These are phyloP conservation scores for Xylariaceae sp. DNA, from an alignment of 2,329 filamentous ascomycete species.

Conservation along the genomic window DNA sequence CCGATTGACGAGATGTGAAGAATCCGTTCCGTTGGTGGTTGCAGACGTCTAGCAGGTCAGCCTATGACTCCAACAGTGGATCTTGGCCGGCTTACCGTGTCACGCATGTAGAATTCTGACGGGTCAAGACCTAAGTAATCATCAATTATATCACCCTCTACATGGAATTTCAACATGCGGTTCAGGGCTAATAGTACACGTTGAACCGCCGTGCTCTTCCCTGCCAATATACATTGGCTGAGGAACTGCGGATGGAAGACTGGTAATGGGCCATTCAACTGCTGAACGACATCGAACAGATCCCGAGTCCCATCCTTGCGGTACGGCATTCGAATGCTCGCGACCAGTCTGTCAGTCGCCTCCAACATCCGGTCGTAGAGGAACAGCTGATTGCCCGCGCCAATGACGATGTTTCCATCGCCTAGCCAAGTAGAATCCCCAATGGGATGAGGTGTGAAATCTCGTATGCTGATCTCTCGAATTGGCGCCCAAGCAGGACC, in stretches of 20 bases:
- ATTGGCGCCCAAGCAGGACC: constrained; percentile 89
- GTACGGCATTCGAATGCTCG: constrained; percentile 52
- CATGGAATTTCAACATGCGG: constrained; percentile 78
- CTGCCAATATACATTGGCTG: constrained; percentile 81
- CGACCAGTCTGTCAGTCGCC: constrained; percentile 61
- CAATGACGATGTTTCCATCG: constrained; percentile 82
- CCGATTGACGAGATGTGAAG: constrained; percentile 43
- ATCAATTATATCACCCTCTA: constrained; percentile 79
- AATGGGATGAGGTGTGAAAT: constrained; percentile 85
- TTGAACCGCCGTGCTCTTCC: constrained; percentile 73
- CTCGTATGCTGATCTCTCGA: constrained; percentile 77
- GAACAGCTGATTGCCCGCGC: constrained; percentile 89
- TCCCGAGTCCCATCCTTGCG: constrained; percentile 60
- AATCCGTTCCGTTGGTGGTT: constrained; percentile 30
- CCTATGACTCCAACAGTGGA: background rate
- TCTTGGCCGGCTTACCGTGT: constrained; percentile 33
- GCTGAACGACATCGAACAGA: constrained; percentile 79
- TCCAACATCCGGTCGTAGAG: constrained; percentile 78
- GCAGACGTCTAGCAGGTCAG: constrained; percentile 25
- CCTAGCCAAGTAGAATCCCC: constrained; percentile 92
- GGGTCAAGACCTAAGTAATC: constrained; percentile 70
- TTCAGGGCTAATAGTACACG: constrained; percentile 72
- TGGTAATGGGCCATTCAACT: constrained; percentile 84
- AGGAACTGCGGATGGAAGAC: constrained; percentile 92
- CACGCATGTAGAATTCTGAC: constrained; percentile 58